Conservation (phyloP, 768 basidiomycete genomes). For the Trametes maxima region DNA sequence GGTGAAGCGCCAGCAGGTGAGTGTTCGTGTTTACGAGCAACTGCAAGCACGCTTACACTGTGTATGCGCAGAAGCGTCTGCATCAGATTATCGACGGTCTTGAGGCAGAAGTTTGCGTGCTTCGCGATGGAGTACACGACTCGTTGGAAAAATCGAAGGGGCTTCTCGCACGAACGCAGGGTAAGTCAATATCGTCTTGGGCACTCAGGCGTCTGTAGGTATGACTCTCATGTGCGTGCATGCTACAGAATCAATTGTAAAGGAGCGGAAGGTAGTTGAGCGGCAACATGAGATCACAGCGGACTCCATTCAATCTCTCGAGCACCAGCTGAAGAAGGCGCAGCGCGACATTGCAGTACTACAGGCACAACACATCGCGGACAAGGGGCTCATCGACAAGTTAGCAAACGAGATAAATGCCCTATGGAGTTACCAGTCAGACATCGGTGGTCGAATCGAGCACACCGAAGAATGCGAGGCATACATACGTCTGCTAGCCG, state of each 20-base stretch:
- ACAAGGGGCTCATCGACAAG: background rate
- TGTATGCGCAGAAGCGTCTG: no score
- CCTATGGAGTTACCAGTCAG: background rate
- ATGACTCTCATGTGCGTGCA: no score
- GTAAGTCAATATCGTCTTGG: no score
- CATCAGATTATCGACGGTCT: no score
- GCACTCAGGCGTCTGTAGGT: no score
- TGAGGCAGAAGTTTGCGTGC: no score
- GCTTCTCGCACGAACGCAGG: no score
- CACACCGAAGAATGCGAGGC: background rate
- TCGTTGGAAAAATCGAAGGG: no score
- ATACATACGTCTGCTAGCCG: background rate
- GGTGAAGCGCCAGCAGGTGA: no score
- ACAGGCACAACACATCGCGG: background rate
- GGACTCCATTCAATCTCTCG: background rate
- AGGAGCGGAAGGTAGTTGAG: background rate
- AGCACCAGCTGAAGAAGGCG: background rate
- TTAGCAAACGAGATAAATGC: background rate
- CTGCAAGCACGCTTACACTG: no score
- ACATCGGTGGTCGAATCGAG: background rate
- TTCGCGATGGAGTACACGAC: no score
- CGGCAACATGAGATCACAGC: background rate
- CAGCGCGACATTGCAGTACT: background rate
- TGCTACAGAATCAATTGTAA: background rate
- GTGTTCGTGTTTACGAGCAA: no score